Evolutionary conservation across 148 eudicot species (phyloP).

Genomic region (Talinum fruticosum): DNA sequence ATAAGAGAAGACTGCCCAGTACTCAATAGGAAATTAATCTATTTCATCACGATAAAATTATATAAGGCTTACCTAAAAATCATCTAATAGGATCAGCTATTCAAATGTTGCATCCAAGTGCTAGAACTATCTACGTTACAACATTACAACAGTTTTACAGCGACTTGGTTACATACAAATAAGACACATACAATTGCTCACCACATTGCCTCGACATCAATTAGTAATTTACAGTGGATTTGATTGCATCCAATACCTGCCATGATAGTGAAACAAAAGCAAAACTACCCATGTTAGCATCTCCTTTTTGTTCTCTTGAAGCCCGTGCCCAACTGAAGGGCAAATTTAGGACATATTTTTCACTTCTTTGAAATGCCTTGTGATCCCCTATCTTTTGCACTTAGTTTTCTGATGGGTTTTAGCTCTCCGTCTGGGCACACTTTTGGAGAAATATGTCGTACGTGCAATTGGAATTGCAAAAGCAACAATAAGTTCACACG

Average conservation of each 20-base stretch:
- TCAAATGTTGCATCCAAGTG: neutral
- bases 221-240: constrained; percentile 69
- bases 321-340: neutral
- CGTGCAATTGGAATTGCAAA: too few relatives aligned
- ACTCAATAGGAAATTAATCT: too few relatives aligned
- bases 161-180: neutral
- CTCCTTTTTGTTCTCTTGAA: too few relatives aligned
- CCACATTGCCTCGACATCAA: neutral
- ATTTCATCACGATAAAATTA: too few relatives aligned
- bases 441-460: too few relatives aligned
- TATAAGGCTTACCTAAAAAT: too few relatives aligned
- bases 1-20: too few relatives aligned
- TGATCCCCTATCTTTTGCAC: too few relatives aligned
- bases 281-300: constrained; percentile 7
- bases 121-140: neutral
- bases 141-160: neutral
- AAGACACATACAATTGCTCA: neutral
- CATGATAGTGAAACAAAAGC: neutral
- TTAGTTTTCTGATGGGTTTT: too few relatives aligned
- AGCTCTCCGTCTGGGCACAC: too few relatives aligned
- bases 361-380: neutral
- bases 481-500: too few relatives aligned
- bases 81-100: neutral
- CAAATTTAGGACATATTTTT: neutral
- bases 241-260: constrained; percentile 89